phyloP scores from a whole-genome alignment of 129 eudicot species.

The Lactuca sativa region DNA sequence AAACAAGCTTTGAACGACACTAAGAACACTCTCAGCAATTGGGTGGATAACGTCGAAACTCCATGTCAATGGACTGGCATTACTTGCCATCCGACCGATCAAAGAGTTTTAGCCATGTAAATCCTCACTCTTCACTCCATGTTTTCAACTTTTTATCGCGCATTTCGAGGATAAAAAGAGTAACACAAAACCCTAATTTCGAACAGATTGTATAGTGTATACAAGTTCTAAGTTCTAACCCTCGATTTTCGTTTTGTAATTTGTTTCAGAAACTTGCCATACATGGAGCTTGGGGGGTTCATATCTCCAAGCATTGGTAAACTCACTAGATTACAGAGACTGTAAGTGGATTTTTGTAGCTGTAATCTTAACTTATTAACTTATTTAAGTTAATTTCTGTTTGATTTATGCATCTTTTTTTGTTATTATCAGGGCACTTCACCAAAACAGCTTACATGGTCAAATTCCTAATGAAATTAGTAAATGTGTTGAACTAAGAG shows the following conservation, averaged over 20 bases:
- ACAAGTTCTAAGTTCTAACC: constrained; percentile 6
- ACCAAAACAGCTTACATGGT: constrained; percentile 92
- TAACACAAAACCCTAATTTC: constrained; percentile 18
- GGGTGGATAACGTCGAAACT: constrained; percentile 70
- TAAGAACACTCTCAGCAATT: constrained; percentile 55
- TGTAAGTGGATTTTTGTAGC: constrained; percentile 48
- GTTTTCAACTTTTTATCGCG: background rate
- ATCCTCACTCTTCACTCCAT: constrained; percentile 14
- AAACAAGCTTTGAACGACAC: constrained; percentile 77
- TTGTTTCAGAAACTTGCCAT: constrained; percentile 74
- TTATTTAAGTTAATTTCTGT: background rate
- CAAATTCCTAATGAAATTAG: constrained; percentile 73
- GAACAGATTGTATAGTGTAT: background rate
- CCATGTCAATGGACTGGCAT: constrained; percentile 95
- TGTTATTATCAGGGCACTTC: constrained; percentile 72
- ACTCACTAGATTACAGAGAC: constrained; percentile 74
- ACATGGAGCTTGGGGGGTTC: constrained; percentile 82
- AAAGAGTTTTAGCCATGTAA: constrained; percentile 74
- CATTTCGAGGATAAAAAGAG: background rate
- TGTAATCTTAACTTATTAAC: constrained; percentile 4
- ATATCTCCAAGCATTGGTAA: constrained; percentile 91
- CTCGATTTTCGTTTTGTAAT: constrained; percentile 14
- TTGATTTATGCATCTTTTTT: background rate
- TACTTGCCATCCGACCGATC: constrained; percentile 71
- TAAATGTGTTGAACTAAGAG: constrained; percentile 82